Evolutionary conservation across 139 green algal species (phyloP).

Genomic region (Gonium pectorale): DNA sequence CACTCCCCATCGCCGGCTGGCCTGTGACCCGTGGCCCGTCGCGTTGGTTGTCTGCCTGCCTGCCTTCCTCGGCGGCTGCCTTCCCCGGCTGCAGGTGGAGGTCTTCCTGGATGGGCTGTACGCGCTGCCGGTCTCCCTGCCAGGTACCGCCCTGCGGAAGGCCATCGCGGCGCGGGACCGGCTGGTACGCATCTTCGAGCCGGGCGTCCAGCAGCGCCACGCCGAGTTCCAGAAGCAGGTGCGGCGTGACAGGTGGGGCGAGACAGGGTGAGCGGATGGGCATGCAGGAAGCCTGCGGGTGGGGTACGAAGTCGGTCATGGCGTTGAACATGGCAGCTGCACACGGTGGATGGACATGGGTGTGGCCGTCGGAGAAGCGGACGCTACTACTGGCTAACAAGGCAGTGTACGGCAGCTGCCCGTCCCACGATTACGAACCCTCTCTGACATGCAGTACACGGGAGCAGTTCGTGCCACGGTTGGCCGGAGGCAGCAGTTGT

Average conservation of each 20-base stretch:
- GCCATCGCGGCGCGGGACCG: slow-evolving; percentile 19
- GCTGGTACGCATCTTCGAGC: neutral
- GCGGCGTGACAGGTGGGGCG: neutral
- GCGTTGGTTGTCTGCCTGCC: neutral
- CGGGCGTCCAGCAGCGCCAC: neutral
- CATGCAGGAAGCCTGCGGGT: neutral
- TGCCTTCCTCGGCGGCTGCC: neutral
- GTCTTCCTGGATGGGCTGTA: slow-evolving; percentile 36
- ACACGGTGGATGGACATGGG: neutral
- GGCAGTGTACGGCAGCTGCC: no score
- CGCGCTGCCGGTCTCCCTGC: slow-evolving; percentile 29
- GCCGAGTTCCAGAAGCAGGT: neutral
- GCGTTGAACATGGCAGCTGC: neutral
- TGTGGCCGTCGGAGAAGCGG: no score
- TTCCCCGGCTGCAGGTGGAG: neutral
- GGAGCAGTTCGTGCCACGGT: no score
- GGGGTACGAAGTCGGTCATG: neutral
- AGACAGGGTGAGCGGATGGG: neutral
- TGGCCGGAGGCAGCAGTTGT: no score
- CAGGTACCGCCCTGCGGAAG: slow-evolving; percentile 25
- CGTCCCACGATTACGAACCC: no score
- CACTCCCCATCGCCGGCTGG: no score
- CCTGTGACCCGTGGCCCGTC: no score
- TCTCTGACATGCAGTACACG: no score
- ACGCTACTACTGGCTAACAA: no score